phyloP scores from a whole-genome alignment of 805 yeast genomes.

The Starmerella geochares region DNA sequence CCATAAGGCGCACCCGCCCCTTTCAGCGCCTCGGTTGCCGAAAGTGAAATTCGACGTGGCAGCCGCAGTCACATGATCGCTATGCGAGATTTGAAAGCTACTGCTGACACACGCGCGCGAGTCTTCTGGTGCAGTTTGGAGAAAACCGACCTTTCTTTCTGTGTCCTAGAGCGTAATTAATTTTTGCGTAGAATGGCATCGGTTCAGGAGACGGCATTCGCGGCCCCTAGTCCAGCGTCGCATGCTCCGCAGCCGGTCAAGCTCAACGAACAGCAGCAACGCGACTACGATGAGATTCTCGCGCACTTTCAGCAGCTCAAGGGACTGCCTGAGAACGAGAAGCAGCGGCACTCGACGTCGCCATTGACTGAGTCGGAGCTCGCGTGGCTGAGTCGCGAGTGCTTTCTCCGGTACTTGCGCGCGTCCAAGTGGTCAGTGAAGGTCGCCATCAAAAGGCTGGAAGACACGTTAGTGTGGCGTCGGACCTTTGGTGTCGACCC shows the following conservation, averaged over 20 bases:
- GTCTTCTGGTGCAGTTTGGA: neutral
- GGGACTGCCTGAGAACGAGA: conserved; percentile 40
- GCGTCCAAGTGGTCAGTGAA: conserved; percentile 83
- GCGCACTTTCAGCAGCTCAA: conserved; percentile 47
- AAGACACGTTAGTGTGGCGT: conserved; percentile 80
- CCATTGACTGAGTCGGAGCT: conserved; percentile 48
- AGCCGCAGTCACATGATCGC: neutral
- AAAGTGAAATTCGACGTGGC: neutral
- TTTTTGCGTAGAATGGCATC: conserved; percentile 3
- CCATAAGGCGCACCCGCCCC: no score
- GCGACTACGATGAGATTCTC: conserved; percentile 53
- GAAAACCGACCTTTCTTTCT: neutral
- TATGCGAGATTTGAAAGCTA: neutral
- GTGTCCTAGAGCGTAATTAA: neutral
- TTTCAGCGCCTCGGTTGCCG: neutral
- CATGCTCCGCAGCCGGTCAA: conserved; percentile 41
- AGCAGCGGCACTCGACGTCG: conserved; percentile 31
- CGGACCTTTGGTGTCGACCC: conserved; percentile 71
- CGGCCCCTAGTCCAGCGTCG: conserved; percentile 40
- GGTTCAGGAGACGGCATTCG: conserved; percentile 15
- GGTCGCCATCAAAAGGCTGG: conserved; percentile 65
- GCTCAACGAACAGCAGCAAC: conserved; percentile 46
- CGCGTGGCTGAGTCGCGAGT: conserved; percentile 90
- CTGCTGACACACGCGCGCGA: conserved; percentile 6
- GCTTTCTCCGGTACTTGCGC: conserved; percentile 76